phyloP scores from a whole-genome alignment of 305 asterid genomes.

The Solanum aculeatissimum region DNA sequence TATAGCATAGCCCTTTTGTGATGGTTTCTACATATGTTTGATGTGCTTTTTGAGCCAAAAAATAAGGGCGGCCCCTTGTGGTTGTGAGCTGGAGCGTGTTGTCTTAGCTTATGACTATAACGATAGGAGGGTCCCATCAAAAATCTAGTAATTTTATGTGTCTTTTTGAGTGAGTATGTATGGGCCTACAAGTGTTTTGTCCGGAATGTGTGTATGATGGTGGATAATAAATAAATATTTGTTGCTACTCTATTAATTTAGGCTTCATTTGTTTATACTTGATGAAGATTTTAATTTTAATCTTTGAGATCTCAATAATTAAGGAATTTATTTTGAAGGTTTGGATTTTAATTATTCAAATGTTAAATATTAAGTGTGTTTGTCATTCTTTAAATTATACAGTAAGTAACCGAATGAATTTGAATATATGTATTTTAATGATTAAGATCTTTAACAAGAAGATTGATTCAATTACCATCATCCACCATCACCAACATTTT shows the following conservation, averaged over 20 bases:
- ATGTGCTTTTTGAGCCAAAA: neutral
- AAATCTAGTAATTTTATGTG: neutral
- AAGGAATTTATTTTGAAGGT: neutral
- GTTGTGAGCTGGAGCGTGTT: neutral
- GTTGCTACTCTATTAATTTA: neutral
- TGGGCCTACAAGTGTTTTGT: neutral
- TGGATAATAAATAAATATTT: neutral
- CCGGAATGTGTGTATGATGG: neutral
- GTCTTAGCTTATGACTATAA: neutral
- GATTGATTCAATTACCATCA: neutral
- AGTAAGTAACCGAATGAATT: neutral
- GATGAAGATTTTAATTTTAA: neutral
- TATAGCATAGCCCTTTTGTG: slow-evolving; percentile 5
- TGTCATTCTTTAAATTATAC: neutral
- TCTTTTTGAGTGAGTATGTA: neutral
- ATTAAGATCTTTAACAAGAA: neutral
- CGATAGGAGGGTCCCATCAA: neutral
- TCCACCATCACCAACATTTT: neutral
- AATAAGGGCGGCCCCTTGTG: neutral
- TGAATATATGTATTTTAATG: neutral
- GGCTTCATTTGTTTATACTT: neutral
- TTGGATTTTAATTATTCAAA: neutral
- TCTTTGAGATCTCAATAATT: neutral
- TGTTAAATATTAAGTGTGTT: neutral
- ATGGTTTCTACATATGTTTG: neutral